Evolutionary conservation across 2,329 filamentous ascomycete species (phyloP).

Genomic region (Fusarium mexicanum): DNA sequence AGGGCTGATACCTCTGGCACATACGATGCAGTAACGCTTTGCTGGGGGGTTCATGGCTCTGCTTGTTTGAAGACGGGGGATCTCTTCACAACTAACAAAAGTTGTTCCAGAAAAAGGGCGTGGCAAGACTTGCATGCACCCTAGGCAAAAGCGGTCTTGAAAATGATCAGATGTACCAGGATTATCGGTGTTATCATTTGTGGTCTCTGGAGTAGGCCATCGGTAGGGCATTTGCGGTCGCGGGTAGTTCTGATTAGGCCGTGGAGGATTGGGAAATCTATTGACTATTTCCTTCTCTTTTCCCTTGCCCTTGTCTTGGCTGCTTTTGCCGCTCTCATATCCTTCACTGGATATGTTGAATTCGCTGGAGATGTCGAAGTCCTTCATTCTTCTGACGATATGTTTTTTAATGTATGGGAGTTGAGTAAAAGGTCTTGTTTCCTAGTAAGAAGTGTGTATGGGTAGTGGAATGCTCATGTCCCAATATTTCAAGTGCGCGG

Average conservation of each 20-base stretch:
- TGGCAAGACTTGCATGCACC: accelerated
- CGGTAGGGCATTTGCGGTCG: neutral
- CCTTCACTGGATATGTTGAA: neutral
- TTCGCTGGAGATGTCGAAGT: neutral
- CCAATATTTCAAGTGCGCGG: accelerated
- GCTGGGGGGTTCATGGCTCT: too few species aligned
- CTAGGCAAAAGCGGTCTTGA: neutral
- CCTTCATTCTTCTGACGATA: too few species aligned
- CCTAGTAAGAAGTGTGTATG: neutral
- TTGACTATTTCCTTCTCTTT: neutral
- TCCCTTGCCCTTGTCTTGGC: neutral
- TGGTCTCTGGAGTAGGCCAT: neutral
- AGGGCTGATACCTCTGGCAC: neutral
- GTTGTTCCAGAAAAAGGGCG: neutral
- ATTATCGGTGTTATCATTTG: neutral
- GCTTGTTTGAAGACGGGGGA: neutral
- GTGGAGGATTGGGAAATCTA: neutral
- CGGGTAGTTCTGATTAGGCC: neutral
- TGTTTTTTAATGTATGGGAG: accelerated
- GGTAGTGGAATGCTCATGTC: accelerated
- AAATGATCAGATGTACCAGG: too few species aligned
- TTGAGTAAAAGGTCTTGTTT: neutral
- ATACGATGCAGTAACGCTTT: neutral
- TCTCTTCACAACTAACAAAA: neutral
- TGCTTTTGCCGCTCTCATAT: neutral